Percentiles rank a stretch among this genome's conserved stretches.
These are phyloP conservation scores for Dryas alaskensis DNA, from an alignment of 306 rosid genomes.

Conservation along the genomic window DNA sequence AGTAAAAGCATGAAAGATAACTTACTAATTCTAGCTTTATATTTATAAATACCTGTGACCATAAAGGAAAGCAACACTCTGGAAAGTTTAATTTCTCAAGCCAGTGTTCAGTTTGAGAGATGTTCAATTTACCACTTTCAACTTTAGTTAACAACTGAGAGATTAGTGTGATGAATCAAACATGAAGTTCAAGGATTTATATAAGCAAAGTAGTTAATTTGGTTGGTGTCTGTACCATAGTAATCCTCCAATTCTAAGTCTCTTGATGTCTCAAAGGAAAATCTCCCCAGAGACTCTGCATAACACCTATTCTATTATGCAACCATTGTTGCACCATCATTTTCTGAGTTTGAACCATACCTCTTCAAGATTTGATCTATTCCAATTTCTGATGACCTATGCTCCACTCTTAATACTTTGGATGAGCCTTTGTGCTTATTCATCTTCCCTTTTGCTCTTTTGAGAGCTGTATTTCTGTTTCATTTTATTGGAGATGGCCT, in stretches of 20 bases:
- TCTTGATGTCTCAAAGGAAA: neutral
- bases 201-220: neutral
- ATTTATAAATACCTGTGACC: no score
- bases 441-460: constrained; percentile 5
- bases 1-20: neutral
- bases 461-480: neutral
- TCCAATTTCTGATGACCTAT: neutral
- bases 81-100: neutral
- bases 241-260: neutral
- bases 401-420: neutral
- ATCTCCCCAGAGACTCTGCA: no score
- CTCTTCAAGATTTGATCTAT: neutral
- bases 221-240: neutral
- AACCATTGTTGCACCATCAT: neutral
- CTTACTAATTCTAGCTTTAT: neutral
- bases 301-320: neutral
- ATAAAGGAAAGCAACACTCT: neutral
- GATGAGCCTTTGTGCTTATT: neutral
- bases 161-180: neutral
- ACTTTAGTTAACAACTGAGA: neutral
- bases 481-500: no score
- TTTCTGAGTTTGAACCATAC: neutral
- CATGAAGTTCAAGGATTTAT: neutral
- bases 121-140: neutral
- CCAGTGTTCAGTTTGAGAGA: constrained; percentile 2